Base-by-base conservation (phyloP, 768 basidiomycete genomes). In the Amanita rubescens region DNA sequence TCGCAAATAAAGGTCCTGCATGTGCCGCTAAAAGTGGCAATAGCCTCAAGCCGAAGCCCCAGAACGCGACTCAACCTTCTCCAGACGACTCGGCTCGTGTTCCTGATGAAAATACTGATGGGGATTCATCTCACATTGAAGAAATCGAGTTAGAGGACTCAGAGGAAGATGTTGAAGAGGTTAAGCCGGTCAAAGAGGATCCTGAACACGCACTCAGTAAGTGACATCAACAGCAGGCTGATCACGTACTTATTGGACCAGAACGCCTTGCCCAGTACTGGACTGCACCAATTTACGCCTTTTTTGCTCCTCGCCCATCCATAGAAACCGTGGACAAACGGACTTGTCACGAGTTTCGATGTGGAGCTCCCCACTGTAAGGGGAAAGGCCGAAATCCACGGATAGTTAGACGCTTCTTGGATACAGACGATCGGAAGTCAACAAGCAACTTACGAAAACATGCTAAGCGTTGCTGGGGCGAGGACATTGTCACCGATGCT, bases 391-490 rank as follows among this genome's bases (percentile, higher is more conserved):
- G n/a, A 4, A 34, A 53, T 20, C 37, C 33, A 35, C 12, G n/a
- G 11, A 46, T 25, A 8, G 50, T 59, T 49, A 24, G 41, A 44
- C 27, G 8, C 27, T 30, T 34, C 39, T 57, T 55, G 27, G 50
- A 60, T 32, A 55, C 52, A 12, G 14, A n/a, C 7, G 54, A 59
- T 22, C 25, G 35, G 11, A 57, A 51, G 35, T 57, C 48, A 6
- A 57, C 58, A 24, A 56, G 63, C 1, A 69, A 69, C 53, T 53
- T 67, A 25, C 27, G 39, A 0, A 57, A 54, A 46, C 63, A 72
- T 57, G 67, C 55, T 0, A 57, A 56, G 14, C 8, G 3, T 1
- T 72, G 70, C 54, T 69, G 64, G 63, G 65, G 69, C 0, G 41
- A 55, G 0, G 64, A 65, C 2, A 58, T 55, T 5, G 38, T 64